Conservation (phyloP, 345 rosid genomes). For the Alliaria petiolata region DNA sequence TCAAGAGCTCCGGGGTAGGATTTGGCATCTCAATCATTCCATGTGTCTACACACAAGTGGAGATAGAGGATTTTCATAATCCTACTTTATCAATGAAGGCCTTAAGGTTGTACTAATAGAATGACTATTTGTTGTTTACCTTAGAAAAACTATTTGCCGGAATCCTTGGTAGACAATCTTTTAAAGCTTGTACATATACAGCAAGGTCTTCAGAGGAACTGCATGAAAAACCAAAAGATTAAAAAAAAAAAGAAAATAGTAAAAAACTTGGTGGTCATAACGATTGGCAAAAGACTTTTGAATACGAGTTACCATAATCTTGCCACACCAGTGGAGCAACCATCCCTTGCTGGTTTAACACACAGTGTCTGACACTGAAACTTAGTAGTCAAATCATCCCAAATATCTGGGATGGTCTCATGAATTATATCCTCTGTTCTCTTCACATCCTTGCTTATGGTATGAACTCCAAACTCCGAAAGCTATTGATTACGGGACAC, state of each 20-base stretch:
- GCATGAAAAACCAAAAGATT: constrained; percentile 26
- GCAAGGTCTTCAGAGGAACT: constrained; percentile 73
- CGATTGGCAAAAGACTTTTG: background rate
- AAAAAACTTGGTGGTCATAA: background rate
- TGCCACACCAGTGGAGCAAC: constrained; percentile 98
- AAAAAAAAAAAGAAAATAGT: background rate
- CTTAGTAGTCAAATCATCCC: constrained; percentile 65
- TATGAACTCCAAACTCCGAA: constrained; percentile 68
- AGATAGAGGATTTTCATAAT: background rate
- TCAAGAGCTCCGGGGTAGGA: constrained; percentile 72
- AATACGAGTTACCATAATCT: constrained; percentile 62
- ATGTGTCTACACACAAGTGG: constrained; percentile 50
- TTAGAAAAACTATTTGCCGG: constrained; percentile 83
- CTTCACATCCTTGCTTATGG: constrained; percentile 71
- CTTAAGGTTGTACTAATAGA: background rate
- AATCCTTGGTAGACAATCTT: constrained; percentile 61
- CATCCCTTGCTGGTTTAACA: constrained; percentile 92
- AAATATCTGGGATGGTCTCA: constrained; percentile 39
- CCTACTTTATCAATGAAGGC: background rate
- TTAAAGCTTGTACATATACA: constrained; percentile 68
- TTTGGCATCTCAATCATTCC: constrained; percentile 97
- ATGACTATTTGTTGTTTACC: constrained; percentile 34
- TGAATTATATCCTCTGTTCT: constrained; percentile 60
- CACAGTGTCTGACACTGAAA: constrained; percentile 76
- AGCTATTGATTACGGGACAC: constrained; percentile 49